Evolutionary conservation across 768 basidiomycete species (phyloP).

Genomic region (Paxillus ammoniavirescens): DNA sequence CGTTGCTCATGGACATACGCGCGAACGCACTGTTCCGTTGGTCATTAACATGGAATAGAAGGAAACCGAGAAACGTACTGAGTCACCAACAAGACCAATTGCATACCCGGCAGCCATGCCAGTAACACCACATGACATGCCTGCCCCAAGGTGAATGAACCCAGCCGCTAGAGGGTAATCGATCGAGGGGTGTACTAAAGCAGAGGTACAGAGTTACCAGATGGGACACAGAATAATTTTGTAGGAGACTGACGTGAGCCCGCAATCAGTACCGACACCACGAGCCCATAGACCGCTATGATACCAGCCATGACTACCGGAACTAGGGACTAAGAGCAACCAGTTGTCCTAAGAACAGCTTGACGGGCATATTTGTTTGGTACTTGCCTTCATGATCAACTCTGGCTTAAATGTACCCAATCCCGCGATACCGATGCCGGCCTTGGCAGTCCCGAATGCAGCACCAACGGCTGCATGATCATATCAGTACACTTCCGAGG

Average conservation of each 20-base stretch:
- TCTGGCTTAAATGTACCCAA: constrained; percentile 93
- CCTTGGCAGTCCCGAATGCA: constrained; percentile 93
- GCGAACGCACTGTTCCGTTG: constrained; percentile 66
- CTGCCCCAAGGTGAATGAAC: constrained; percentile 90
- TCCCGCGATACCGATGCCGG: constrained; percentile 96
- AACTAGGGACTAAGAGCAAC: constrained; percentile 69
- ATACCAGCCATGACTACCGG: constrained; percentile 99
- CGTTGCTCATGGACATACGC: constrained; percentile 89
- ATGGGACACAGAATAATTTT: constrained; percentile 1
- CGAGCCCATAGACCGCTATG: constrained; percentile 95
- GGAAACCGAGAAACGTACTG: constrained; percentile 51
- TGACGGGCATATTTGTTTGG: background rate
- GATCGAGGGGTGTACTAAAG: constrained; percentile 55
- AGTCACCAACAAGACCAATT: constrained; percentile 91
- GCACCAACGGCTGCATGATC: constrained; percentile 75
- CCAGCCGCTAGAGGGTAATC: constrained; percentile 84
- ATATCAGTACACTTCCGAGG: constrained; percentile 10
- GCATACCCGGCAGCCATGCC: constrained; percentile 94
- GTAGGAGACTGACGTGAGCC: constrained; percentile 49
- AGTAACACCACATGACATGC: constrained; percentile 86
- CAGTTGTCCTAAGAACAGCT: background rate
- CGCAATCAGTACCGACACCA: constrained; percentile 90
- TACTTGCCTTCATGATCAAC: constrained; percentile 90
- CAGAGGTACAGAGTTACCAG: constrained; percentile 15
- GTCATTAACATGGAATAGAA: constrained; percentile 6